Percentiles rank a stretch among this genome's conserved stretches.
Conservation (phyloP, 164 flowering plant species). For the Chimonanthus salicifolius region DNA sequence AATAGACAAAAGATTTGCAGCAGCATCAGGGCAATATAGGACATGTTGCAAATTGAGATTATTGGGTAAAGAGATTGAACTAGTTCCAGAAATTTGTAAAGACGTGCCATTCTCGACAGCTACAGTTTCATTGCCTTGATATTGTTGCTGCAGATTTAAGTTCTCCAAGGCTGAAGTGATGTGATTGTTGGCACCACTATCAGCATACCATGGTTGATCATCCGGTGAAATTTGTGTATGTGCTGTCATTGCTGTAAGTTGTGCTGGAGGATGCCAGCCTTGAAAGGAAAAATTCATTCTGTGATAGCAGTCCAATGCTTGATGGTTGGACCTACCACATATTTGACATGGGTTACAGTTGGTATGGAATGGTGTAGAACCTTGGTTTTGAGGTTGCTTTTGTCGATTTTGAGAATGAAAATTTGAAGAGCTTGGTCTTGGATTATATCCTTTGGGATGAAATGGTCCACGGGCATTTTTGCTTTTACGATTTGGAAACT, state of each 20-base stretch:
- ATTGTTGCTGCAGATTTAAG: not conserved
- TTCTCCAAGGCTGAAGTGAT: not conserved
- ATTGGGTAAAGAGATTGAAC: not conserved
- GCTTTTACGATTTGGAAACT: no score
- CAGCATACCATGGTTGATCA: not conserved
- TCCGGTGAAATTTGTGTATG: not conserved
- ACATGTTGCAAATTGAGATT: not conserved
- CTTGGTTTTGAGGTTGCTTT: no score
- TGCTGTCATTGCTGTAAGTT: slow-evolving; percentile 3
- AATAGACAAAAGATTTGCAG: not conserved
- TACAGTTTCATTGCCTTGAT: not conserved
- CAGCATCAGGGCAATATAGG: not conserved
- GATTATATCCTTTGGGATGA: no score
- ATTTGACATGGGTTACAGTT: not conserved
- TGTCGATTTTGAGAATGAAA: no score
- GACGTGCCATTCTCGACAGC: not conserved
- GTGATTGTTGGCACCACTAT: not conserved
- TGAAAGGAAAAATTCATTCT: not conserved
- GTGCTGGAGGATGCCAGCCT: not conserved
- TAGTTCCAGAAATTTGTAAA: not conserved
- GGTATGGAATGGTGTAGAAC: no score
- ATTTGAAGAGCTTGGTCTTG: no score
- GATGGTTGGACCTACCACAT: not conserved
- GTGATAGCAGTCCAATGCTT: not conserved
- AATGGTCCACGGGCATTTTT: no score